Evolutionary conservation across 257 asterid species (phyloP), one percentile per base, ranked within the genome.

Genomic region (Perilla frutescens): DNA sequence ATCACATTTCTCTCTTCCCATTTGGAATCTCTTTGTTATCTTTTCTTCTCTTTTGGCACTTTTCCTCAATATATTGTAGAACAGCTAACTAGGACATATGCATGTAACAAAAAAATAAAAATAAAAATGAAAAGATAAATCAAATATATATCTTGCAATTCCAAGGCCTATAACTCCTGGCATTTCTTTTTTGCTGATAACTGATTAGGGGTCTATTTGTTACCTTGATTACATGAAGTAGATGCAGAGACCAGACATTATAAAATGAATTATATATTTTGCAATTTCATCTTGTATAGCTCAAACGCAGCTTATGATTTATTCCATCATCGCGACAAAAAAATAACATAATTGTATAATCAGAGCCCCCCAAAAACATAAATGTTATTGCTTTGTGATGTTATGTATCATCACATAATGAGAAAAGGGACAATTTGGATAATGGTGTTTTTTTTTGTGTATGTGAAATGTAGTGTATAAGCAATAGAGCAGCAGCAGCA

Each of bases 401-500:
- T 15, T 47, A 61, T 13, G 47, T 3, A 10, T 32, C 50, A 68
- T 68, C 64, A n/a, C 50, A 0, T 3, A n/a, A 68, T 54, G 10
- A 54, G 41, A 20, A 39, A 15, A 14, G 29, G 51, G 26, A 26
- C 45, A 40, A 48, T 71, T 29, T 20, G 31, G 32, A 32, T 44
- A 31, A 6, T 12, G 50, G 8, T 60, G 20, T 61, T 26, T 44
- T 14, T 3, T 8, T 15, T 1, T 34, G 37, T 34, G 37, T 32
- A 1, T 73, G 56, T 11, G 0, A 20, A 50, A 13, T 63, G 8
- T 12, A 73, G 78, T 10, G 37, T 53, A 20, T 53, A 20, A 8
- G 48, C 58, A 54, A n/a, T 44, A 31, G 32, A 34, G 65, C 56
- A 50, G 69, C 60, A 13, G 40, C 62, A 10, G 62, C n/a, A 49